Conservation (phyloP, 768 basidiomycete genomes). For the Amanita rimosa region DNA sequence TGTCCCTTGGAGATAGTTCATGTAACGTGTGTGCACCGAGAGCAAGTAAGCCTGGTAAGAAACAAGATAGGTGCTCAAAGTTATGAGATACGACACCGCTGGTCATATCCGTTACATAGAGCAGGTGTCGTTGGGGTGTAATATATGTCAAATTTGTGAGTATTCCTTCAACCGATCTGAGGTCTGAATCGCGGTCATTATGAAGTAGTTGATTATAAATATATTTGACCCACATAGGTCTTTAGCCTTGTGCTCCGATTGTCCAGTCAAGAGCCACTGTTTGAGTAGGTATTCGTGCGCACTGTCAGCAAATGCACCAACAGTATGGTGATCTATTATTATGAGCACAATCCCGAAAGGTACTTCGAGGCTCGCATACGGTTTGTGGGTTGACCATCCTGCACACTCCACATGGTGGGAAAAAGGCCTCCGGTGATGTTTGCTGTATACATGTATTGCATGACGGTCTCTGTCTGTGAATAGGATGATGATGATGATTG, state of each 20-base stretch:
- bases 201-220: neutral
- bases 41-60: conserved; percentile 51
- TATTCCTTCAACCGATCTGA: conserved; percentile 39
- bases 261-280: conserved; percentile 48
- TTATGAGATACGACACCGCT: conserved; percentile 24
- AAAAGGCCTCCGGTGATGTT: conserved; percentile 38
- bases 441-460: conserved; percentile 38
- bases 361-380: conserved; percentile 7
- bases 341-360: neutral
- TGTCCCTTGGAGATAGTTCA: conserved; percentile 19
- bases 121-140: conserved; percentile 37
- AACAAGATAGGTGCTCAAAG: conserved; percentile 57
- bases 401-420: conserved; percentile 39
- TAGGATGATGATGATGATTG: conserved; percentile 9
- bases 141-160: conserved; percentile 44
- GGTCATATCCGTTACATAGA: conserved; percentile 43
- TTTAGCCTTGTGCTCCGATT: conserved; percentile 36
- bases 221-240: conserved; percentile 42
- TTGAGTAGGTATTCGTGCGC: conserved; percentile 71
- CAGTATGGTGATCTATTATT: conserved; percentile 19
- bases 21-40: conserved; percentile 36
- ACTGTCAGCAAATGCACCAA: conserved; percentile 63
- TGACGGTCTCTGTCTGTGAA: conserved; percentile 30
- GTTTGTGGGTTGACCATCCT: conserved; percentile 28
- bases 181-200: conserved; percentile 23